Conservation (phyloP, 768 basidiomycete genomes). For the Pleurotus tuber-regium region DNA sequence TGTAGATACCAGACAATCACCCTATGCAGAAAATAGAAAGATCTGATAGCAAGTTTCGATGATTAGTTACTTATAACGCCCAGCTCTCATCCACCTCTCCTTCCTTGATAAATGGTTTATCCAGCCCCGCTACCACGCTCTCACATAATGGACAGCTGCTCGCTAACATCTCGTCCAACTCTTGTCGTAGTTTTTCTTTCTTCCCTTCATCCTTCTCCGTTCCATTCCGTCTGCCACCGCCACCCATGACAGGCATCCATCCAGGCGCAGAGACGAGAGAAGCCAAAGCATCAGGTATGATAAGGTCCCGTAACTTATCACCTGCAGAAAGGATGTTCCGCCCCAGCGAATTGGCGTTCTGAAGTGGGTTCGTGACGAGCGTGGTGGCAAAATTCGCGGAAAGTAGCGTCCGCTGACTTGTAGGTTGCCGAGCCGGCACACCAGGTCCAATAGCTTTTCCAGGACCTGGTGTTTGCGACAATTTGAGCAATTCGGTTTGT, state of each 20-base stretch:
- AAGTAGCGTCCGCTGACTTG: conserved; percentile 61
- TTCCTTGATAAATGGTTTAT: conserved; percentile 80
- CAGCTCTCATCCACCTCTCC: conserved; percentile 80
- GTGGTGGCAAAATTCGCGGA: conserved; percentile 65
- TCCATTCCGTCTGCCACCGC: conserved; percentile 45
- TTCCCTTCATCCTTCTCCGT: conserved; percentile 53
- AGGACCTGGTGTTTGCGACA: conserved; percentile 27
- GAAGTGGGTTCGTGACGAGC: conserved; percentile 45
- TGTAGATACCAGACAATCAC: conserved; percentile 9
- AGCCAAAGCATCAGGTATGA: conserved; percentile 91
- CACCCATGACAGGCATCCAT: conserved; percentile 74
- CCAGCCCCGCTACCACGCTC: conserved; percentile 79
- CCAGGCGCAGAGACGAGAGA: conserved; percentile 74
- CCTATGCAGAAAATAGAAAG: conserved; percentile 1
- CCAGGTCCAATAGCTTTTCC: conserved; percentile 23
- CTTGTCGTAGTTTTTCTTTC: conserved; percentile 73
- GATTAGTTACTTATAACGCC: conserved; percentile 45
- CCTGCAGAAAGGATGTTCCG: conserved; percentile 85
- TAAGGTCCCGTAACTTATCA: conserved; percentile 86
- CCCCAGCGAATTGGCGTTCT: conserved; percentile 68
- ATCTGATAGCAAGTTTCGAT: background rate
- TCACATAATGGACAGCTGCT: conserved; percentile 94
- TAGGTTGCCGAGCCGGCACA: conserved; percentile 35
- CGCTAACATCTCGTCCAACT: conserved; percentile 88
- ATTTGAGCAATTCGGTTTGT: conserved; percentile 79